These are phyloP conservation scores for Cinnamomum chago DNA, from an alignment of 164 flowering plant species.

Conservation along the genomic window DNA sequence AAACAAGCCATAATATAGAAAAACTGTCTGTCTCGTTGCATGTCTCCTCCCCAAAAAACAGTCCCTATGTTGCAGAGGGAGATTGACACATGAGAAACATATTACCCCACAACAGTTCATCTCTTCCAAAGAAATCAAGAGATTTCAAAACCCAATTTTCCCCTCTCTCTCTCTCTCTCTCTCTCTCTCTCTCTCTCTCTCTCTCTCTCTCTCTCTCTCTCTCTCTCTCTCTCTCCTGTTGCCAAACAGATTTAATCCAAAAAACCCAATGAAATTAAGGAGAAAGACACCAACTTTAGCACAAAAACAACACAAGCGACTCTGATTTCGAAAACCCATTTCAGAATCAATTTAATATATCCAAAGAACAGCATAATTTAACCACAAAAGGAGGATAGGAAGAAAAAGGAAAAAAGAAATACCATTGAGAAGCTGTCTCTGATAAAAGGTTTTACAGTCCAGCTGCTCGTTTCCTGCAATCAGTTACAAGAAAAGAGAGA, in stretches of 20 bases:
- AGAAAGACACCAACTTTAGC: background rate
- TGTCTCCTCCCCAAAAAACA: too few species aligned
- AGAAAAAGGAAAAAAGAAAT: background rate
- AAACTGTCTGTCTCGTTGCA: too few species aligned
- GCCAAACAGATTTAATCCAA: background rate
- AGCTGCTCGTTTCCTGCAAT: constrained; percentile 70
- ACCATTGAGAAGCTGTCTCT: constrained; percentile 94
- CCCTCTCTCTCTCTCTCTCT: background rate
- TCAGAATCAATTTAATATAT: background rate
- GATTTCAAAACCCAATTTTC: too few species aligned
- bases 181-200: background rate
- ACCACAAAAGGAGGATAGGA: background rate
- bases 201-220: background rate
- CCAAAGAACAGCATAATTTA: background rate
- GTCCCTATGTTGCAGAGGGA: too few species aligned
- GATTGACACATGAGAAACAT: too few species aligned
- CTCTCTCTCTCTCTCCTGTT: background rate
- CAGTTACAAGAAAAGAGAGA: background rate
- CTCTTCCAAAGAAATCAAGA: too few species aligned
- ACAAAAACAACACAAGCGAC: background rate
- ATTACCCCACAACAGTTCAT: too few species aligned
- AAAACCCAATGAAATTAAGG: background rate
- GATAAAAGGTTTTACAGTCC: constrained; percentile 68
- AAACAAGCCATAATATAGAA: too few species aligned
- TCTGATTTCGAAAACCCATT: background rate